Percentiles rank a stretch among this genome's conserved stretches.
Conservation (phyloP, 139 green algal genomes). For the Spirogloea muscicola region DNA sequence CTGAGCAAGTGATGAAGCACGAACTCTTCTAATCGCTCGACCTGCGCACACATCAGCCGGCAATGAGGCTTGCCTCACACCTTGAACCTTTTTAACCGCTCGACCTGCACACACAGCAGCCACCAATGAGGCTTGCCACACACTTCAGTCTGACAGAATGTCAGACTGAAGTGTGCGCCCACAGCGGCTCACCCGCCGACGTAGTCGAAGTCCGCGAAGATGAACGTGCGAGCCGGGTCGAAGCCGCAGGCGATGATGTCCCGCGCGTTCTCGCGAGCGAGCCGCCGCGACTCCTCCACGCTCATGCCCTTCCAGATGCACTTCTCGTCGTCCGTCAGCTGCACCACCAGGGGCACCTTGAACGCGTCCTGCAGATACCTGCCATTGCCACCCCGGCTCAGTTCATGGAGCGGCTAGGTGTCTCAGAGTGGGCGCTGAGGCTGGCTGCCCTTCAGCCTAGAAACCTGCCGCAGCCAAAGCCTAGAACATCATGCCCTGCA, state of each 20-base stretch:
- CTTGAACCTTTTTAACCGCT: too few relatives aligned
- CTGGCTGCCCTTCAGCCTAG: neutral
- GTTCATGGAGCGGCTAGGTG: neutral
- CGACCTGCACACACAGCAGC: too few relatives aligned
- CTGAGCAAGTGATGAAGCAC: too few relatives aligned
- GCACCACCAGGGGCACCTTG: conserved; percentile 94
- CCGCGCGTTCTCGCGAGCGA: conserved; percentile 89
- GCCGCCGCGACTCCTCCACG: conserved; percentile 71
- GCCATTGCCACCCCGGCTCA: neutral
- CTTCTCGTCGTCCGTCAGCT: conserved; percentile 93
- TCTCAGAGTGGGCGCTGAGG: neutral
- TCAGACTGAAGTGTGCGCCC: too few relatives aligned
- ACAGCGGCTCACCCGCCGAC: conserved; percentile 58
- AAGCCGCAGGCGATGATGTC: conserved; percentile 99
- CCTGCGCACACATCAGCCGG: too few relatives aligned
- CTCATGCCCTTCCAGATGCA: conserved; percentile 74
- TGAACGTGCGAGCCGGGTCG: conserved; percentile 90
- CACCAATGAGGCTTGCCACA: too few relatives aligned
- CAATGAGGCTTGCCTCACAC: too few relatives aligned
- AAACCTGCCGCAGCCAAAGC: neutral
- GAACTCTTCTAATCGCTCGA: too few relatives aligned
- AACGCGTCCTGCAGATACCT: conserved; percentile 79
- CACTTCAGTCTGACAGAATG: too few relatives aligned
- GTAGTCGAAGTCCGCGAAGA: conserved; percentile 97
- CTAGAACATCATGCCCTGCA: too few relatives aligned